Base-by-base conservation (phyloP, 352 stramenopile species). In the Globisporangium carolinianum region DNA sequence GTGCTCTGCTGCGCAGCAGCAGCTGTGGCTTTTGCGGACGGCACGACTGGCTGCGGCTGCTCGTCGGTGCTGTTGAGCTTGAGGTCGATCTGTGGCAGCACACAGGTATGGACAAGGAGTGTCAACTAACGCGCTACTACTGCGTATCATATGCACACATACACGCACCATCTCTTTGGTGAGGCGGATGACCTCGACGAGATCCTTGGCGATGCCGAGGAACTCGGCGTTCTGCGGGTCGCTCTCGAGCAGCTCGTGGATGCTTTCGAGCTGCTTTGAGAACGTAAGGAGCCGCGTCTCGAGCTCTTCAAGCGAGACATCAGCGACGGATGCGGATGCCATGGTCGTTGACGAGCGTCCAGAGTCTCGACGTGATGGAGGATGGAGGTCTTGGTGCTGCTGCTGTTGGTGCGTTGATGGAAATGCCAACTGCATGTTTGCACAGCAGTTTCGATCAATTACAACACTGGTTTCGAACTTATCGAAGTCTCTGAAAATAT, bases 151-250 rank as follows among this genome's bases (percentile, higher is more conserved):
- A 48, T 53, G 42, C 48, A 60, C 8, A 12, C 8, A 5, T 17
- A n/a, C 15, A 47, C 56, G 15, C 53, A 91, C 79, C 79, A 84
- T 87, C 68, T 91, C 79, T 57, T 89, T 85, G 32, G 84, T 94
- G 53, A 94, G 76, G n/a, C 73, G 76, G 57, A 94, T 91, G 53
- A 94, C 84, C 58, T 94, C 84, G 17, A 88, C 73, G 35, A 94
- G 79, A 58, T 94, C 84, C 45, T 78, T 72, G 10, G 84, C 78
- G 72, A 94, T 92, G 38, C 66, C 67, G 51, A 91, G 60, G 58
- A 86, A 91, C 73, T 94, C 84, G 39, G 35, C 54, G 43, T 94
- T 94, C 36, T 75, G 70, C 32, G 81, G 66, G 38, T 94, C 84
- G 37, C 61, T 76, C 60, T 87, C 73, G 46, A 94, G 66, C 51